phyloP scores from a whole-genome alignment of 306 rosid species.

The Benincasa hispida region DNA sequence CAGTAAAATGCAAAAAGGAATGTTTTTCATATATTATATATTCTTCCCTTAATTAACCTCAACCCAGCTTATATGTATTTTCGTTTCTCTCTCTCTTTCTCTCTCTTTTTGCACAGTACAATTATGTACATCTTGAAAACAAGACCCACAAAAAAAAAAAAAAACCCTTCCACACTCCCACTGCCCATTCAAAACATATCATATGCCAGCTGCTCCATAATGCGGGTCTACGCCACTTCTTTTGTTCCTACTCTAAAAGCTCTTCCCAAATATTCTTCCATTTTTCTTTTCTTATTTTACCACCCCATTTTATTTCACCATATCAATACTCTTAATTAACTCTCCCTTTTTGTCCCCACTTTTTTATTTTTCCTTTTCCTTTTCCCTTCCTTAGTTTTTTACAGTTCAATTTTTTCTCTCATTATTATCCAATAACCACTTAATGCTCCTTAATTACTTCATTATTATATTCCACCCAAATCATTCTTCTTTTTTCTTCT shows the following conservation, averaged over 20 bases:
- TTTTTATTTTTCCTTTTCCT: too few relatives aligned
- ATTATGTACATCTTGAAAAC: constrained; percentile 3
- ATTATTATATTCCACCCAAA: too few relatives aligned
- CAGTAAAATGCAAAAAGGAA: constrained; percentile 29
- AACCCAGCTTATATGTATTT: not conserved
- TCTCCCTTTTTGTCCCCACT: not conserved
- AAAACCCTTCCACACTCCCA: not conserved
- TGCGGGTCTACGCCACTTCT: constrained; percentile 10
- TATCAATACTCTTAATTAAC: not conserved
- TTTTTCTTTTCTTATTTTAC: not conserved
- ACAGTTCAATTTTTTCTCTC: not conserved
- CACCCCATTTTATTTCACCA: not conserved
- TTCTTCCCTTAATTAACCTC: constrained; percentile 10
- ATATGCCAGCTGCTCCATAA: constrained; percentile 6
- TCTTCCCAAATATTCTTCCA: not conserved
- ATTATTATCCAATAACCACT: too few relatives aligned
- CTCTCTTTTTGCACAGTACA: not conserved
- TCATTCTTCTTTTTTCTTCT: not conserved
- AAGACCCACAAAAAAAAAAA: not conserved
- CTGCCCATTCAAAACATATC: constrained; percentile 5
- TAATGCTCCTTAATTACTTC: too few relatives aligned
- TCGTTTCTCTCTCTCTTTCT: constrained; percentile 20
- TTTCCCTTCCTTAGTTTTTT: not conserved
- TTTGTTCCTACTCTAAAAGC: not conserved
- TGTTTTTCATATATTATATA: constrained; percentile 14